These are phyloP conservation scores for Apiospora rasikravindrae DNA, from an alignment of 2,329 filamentous ascomycete species.

Conservation along the genomic window DNA sequence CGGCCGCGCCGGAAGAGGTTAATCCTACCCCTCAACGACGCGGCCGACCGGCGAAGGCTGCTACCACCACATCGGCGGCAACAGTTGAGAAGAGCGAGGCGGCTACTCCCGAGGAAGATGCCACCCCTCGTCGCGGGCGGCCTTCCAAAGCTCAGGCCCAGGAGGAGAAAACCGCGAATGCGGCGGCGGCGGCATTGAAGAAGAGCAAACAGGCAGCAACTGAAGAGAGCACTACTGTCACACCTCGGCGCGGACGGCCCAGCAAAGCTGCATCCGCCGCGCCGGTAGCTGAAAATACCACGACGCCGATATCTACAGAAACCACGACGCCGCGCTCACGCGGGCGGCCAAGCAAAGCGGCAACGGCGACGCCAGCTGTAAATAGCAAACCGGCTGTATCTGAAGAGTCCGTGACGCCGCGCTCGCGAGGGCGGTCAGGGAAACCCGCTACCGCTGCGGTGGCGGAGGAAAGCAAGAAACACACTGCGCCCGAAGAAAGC, in stretches of 20 bases:
- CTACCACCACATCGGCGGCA: neutral
- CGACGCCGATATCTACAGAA: neutral
- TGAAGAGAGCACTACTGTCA: neutral
- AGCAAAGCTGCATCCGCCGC: neutral
- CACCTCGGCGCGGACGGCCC: neutral
- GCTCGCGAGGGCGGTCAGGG: neutral
- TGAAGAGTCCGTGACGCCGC: neutral
- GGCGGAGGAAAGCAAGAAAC: neutral
- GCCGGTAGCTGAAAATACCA: neutral
- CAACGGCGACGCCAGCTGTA: neutral
- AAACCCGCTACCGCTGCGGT: neutral
- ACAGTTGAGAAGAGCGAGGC: neutral
- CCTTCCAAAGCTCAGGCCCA: neutral
- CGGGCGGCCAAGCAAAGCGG: neutral
- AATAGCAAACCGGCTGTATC: neutral
- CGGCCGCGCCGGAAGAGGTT: neutral
- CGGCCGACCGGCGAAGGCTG: neutral
- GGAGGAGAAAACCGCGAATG: neutral
- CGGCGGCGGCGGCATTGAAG: neutral
- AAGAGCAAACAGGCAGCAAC: neutral
- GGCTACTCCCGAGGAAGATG: neutral
- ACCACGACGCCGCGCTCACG: neutral
- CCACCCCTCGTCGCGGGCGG: neutral
- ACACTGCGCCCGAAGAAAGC: neutral
- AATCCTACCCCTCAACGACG: neutral